Conservation (phyloP, 768 basidiomycete species). For the Ephemerocybe angulata region DNA sequence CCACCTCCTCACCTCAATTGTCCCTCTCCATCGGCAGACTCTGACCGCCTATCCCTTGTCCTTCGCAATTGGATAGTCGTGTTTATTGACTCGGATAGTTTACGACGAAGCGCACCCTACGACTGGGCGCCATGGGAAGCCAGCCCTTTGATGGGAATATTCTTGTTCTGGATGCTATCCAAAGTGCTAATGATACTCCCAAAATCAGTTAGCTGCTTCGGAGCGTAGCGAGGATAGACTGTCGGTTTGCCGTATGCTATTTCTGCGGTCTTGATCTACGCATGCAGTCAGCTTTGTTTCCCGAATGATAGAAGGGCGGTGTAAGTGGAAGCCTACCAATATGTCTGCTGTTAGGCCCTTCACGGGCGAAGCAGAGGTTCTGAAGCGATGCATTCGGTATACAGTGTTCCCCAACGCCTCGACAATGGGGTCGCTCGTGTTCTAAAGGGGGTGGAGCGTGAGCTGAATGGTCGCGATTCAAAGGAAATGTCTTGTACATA, state of each 20-base stretch:
- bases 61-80: too few relatives aligned
- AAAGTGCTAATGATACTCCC: neutral
- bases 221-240: conserved; percentile 14
- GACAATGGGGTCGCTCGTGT: conserved; percentile 48
- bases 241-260: conserved; percentile 10
- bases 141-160: neutral
- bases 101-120: too few relatives aligned
- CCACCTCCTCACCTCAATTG: too few relatives aligned
- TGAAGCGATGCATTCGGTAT: conserved; percentile 85
- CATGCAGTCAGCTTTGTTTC: neutral
- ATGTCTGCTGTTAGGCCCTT: conserved; percentile 85
- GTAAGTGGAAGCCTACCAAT: conserved; percentile 45
- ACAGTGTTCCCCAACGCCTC: conserved; percentile 44
- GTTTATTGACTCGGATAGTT: too few relatives aligned
- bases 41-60: too few relatives aligned
- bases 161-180: neutral
- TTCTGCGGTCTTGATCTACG: conserved; percentile 63
- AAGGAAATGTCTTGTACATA: conserved; percentile 34
- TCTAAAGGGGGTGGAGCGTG: conserved; percentile 26
- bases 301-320: neutral
- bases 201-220: conserved; percentile 11
- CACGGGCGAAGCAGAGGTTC: conserved; percentile 72
- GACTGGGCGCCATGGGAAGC: neutral
- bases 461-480: neutral
- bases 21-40: too few relatives aligned